Evolutionary conservation across 2,329 filamentous ascomycete genomes (phyloP).

Genomic region (Zymoseptoria passerinii): DNA sequence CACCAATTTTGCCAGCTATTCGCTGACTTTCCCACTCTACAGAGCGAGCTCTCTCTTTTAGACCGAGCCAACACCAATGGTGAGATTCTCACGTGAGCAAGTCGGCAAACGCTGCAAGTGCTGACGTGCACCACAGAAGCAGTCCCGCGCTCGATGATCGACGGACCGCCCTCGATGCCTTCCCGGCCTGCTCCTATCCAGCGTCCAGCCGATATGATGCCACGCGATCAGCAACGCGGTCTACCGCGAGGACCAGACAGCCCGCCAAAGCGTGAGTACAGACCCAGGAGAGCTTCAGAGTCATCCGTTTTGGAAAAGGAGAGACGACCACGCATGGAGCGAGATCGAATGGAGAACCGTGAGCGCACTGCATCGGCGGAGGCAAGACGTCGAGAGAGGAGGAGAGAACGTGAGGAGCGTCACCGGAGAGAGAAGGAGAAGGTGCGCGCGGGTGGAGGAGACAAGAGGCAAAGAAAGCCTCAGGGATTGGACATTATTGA

Average conservation of each 20-base stretch:
- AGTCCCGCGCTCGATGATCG: constrained; percentile 23
- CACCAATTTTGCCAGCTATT: constrained; percentile 33
- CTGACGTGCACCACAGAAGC: constrained; percentile 10
- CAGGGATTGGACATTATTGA: constrained; percentile 78
- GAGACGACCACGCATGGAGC: constrained; percentile 49
- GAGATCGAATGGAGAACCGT: constrained; percentile 17
- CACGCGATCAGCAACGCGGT: constrained; percentile 35
- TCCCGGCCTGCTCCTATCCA: constrained; percentile 51
- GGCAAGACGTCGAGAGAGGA: constrained; percentile 41
- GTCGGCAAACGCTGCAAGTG: not conserved
- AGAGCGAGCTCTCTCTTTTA: constrained; percentile 62
- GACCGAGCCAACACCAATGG: constrained; percentile 44
- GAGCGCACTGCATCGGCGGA: constrained; percentile 38
- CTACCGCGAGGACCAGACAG: constrained; percentile 37
- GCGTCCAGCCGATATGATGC: constrained; percentile 51
- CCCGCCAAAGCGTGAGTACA: constrained; percentile 34
- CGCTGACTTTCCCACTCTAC: constrained; percentile 35
- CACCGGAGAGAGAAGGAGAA: constrained; percentile 38
- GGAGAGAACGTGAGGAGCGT: constrained; percentile 46
- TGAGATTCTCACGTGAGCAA: constrained; percentile 7
- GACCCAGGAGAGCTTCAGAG: constrained; percentile 64
- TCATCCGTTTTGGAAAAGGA: constrained; percentile 62
- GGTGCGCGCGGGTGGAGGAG: constrained; percentile 27
- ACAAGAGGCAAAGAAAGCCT: constrained; percentile 33
- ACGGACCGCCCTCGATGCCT: constrained; percentile 38